Base-by-base conservation (phyloP, 2,329 filamentous ascomycete genomes). In the Epichloe sibirici region DNA sequence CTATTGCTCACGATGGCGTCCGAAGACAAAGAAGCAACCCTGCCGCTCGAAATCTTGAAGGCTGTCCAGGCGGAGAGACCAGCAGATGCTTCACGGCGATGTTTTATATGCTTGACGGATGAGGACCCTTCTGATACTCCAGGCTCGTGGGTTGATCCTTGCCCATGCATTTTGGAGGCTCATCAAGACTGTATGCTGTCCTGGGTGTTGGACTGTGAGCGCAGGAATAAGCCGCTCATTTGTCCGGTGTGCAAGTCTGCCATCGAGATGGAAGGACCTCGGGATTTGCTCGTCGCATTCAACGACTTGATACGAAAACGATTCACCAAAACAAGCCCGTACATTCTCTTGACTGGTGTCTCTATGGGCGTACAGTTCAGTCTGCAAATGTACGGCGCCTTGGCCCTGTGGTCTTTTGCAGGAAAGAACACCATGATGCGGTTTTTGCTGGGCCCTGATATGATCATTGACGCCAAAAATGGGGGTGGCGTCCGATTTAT, bases 191-290 rank as follows among this genome's bases (percentile, higher is more conserved):
- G 90, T 65, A 77, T 97, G 58, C 75, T 97, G 40, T 86, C 89
- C 62, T 98, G 90, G 90, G 85, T 97, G 17, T 85, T 88, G n/a
- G 89, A 95, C 64, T 81, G 89, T 63, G 90, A 96, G 69, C 77
- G 68, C 54, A 68, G 78, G 64, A 66, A 74, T 65, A 80, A 81
- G 51, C 82, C 83, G 56, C 81, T 96, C 57, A 73, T 80, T 51
- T 98, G 93, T 65, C 91, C 91, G 2, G 87, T 95, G 57, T 98
- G 93, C 77, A 93, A 95, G 66, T 78, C 82, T 2, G 78, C 82
- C 58, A 95, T 97, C 61, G 73, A 79, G 50, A 74, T 97, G 31
- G 79, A 85, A 49, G 83, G 90, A 48, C 86, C 87, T 13, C 80
- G 77, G 61, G 90, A 90, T 62, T 72, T 80, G 23, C 69, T 93